Conservation (phyloP, 306 rosid genomes). For the Prunus davidiana region DNA sequence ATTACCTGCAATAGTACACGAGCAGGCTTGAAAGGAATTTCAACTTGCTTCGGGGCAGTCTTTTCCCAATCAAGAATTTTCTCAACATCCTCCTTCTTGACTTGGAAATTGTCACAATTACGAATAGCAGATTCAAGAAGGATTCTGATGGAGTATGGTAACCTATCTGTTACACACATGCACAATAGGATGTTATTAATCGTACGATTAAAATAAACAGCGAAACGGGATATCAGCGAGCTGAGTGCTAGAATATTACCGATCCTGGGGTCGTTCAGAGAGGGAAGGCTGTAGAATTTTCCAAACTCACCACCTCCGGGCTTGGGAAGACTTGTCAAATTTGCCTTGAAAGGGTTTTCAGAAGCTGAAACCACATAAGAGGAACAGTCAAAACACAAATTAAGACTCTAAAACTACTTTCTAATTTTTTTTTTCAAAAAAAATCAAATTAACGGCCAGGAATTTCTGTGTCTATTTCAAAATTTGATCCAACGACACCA, state of each 20-base stretch:
- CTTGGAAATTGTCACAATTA: slow-evolving; percentile 86
- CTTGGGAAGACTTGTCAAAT: slow-evolving; percentile 82
- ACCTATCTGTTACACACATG: slow-evolving; percentile 46
- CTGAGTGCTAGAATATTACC: slow-evolving; percentile 41
- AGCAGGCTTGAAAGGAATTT: slow-evolving; percentile 94
- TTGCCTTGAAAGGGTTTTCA: slow-evolving; percentile 82
- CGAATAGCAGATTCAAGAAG: slow-evolving; percentile 80
- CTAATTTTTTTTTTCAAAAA: too few relatives aligned
- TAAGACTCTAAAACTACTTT: not conserved
- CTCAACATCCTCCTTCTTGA: slow-evolving; percentile 87
- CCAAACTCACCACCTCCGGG: slow-evolving; percentile 98
- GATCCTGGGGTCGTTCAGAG: slow-evolving; percentile 85
- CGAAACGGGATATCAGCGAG: not conserved
- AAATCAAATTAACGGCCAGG: not conserved
- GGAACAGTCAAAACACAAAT: slow-evolving; percentile 3
- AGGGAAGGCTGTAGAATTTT: slow-evolving; percentile 88
- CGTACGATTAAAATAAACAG: slow-evolving; percentile 1
- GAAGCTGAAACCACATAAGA: slow-evolving; percentile 45
- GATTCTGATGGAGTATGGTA: slow-evolving; percentile 78
- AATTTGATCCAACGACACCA: not conserved
- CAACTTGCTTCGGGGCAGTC: slow-evolving; percentile 66
- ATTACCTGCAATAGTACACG: slow-evolving; percentile 90
- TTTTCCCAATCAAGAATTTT: slow-evolving; percentile 90
- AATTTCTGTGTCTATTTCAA: not conserved
- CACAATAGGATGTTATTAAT: slow-evolving; percentile 15